Conservation (phyloP, 345 rosid species). For the Sisymbrium irio region DNA sequence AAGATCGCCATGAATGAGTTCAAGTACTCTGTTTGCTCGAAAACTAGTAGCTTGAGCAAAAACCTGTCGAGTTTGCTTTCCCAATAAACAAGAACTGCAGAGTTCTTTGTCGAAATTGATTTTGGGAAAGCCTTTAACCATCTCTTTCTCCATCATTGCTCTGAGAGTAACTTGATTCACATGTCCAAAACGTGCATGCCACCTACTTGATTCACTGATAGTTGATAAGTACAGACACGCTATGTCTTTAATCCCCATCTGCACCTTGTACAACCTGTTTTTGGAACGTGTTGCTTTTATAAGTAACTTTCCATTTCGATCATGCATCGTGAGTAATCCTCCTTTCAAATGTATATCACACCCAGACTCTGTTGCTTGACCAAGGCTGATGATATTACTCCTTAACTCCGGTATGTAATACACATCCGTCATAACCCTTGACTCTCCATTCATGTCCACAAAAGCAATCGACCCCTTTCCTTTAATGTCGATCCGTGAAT, state of each 20-base stretch:
- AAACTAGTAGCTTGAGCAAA: too few species aligned
- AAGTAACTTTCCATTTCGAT: neutral
- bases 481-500: neutral
- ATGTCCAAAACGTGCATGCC: neutral
- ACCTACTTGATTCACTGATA: neutral
- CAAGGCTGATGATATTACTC: neutral
- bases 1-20: too few species aligned
- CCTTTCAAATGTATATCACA: neutral
- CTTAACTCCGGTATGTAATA: neutral
- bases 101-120: too few species aligned
- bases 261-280: neutral
- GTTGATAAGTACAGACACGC: neutral
- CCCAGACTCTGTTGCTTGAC: neutral
- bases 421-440: neutral
- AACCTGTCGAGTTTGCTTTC: too few species aligned
- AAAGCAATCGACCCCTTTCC: neutral
- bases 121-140: too few species aligned
- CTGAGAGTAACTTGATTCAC: too few species aligned
- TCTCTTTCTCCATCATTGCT: too few species aligned
- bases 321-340: neutral
- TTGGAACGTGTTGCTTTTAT: neutral
- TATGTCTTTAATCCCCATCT: neutral
- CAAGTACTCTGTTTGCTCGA: too few species aligned
- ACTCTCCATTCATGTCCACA: fast-evolving
- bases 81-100: too few species aligned